These are phyloP conservation scores for Pythium periplocum DNA, from an alignment of 352 stramenopile genomes.

Conservation along the genomic window DNA sequence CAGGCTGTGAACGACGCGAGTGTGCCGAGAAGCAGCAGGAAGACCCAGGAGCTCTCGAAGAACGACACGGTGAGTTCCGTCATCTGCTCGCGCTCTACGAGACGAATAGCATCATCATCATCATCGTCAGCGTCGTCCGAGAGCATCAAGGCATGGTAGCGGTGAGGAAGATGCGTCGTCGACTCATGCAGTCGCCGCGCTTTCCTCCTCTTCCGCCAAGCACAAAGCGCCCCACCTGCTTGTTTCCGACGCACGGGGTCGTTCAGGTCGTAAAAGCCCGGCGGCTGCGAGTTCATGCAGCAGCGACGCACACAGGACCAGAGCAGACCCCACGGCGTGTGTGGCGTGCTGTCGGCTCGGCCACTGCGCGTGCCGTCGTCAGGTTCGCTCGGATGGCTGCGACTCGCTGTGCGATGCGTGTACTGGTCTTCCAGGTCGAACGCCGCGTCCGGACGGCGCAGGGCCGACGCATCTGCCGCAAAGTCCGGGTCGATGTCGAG, in stretches of 20 bases:
- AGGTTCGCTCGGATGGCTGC: slow-evolving; percentile 1
- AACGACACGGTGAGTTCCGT: slow-evolving; percentile 37
- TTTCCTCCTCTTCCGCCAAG: slow-evolving; percentile 5
- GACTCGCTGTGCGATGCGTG: neutral
- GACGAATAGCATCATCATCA: slow-evolving; percentile 20
- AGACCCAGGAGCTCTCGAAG: slow-evolving; percentile 72
- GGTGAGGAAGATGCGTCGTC: slow-evolving; percentile 14
- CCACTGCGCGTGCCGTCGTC: slow-evolving; percentile 1
- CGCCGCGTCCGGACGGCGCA: slow-evolving; percentile 1
- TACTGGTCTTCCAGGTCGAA: too few species aligned
- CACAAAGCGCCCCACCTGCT: slow-evolving; percentile 16
- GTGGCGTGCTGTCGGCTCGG: neutral
- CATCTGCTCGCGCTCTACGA: slow-evolving; percentile 47
- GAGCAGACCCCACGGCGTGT: neutral
- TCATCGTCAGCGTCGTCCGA: slow-evolving; percentile 14
- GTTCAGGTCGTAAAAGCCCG: slow-evolving; percentile 25
- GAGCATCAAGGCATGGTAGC: slow-evolving; percentile 19
- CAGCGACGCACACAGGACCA: slow-evolving; percentile 14
- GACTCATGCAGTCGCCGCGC: slow-evolving; percentile 2
- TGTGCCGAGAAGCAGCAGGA: slow-evolving; percentile 54
- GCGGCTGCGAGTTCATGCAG: slow-evolving; percentile 11
- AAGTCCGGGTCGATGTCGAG: slow-evolving; percentile 13
- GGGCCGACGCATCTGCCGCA: slow-evolving; percentile 6
- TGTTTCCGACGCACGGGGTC: slow-evolving; percentile 27
- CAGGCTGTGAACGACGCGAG: slow-evolving; percentile 56